Base-by-base conservation (phyloP, 228 moss, liverwort and hornwort genomes). In the Sphagnum fallax region DNA sequence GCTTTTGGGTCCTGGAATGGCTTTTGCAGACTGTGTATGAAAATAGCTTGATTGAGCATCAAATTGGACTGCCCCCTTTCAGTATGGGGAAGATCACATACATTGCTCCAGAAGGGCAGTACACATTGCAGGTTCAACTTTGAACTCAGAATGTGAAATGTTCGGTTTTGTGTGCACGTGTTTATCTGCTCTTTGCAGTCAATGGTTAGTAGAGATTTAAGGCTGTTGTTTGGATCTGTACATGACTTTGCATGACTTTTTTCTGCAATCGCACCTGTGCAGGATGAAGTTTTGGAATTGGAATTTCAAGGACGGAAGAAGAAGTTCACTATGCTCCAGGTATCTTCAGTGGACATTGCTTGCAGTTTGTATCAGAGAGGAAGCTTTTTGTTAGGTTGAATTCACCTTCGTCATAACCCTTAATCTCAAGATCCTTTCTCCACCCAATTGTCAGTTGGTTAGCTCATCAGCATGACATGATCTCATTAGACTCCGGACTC, bases 251-350 rank as follows among this genome's bases (percentile, higher is more conserved):
- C 32, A 32, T 2, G 32, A 32, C 32, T 2, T 32, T 32, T 32
- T 32, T 32, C 32, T 2, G 49, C n/a, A 8, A 69, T 65, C 59
- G 47, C 10, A 4, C 64, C 5, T 67, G 70, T 82, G 82, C 70
- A 91, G 91, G 96, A 97, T 32, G 77, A 88, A 68, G 81, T 97
- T 58, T 73, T 97, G 78, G 96, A 97, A 82, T 53, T 97, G 62
- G 96, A 97, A 83, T 93, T 97, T 69, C 93, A 97, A 80, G 96
- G 96, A 47, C 80, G 84, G 75, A 93, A 84, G 83, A 93, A 93
- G 57, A 79, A 57, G 61, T 93, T 87, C 66, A 78, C 84, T 51
- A 97, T 97, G 97, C 88, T 97, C 67, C 91, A 91, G 91, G 91
- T 91, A 74, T 50, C 51, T 48, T n/a, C 53, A 48, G 32, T 32